Percentiles rank a stretch among this genome's conserved stretches.
Evolutionary conservation across 306 rosid genomes (phyloP).

Genomic region (Biancaea sappan): DNA sequence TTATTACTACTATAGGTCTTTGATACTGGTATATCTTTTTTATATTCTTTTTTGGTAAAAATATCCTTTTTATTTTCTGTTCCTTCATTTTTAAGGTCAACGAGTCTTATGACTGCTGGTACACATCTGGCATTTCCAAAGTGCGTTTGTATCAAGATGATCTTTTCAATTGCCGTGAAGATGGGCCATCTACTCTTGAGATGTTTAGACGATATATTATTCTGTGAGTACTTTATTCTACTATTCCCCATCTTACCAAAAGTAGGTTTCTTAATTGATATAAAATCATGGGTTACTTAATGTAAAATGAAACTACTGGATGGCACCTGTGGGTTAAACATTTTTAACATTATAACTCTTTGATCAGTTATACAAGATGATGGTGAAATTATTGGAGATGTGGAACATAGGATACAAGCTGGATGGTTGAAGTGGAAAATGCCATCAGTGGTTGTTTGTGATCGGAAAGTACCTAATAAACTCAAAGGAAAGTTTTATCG

Average conservation of each 20-base stretch:
- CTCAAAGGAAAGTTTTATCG: too few relatives aligned
- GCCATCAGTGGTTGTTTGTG: too few relatives aligned
- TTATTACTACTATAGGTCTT: neutral
- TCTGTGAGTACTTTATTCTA: constrained; percentile 59
- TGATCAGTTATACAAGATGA: too few relatives aligned
- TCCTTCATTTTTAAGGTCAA: constrained; percentile 62
- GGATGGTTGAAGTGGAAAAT: too few relatives aligned
- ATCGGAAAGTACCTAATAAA: too few relatives aligned
- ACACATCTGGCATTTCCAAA: constrained; percentile 77
- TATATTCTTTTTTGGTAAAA: too few relatives aligned
- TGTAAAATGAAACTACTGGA: constrained; percentile 15
- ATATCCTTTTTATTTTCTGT: constrained; percentile 32
- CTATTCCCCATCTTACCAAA: neutral
- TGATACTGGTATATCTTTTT: constrained; percentile 25
- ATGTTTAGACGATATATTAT: constrained; percentile 62
- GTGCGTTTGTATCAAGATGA: constrained; percentile 71
- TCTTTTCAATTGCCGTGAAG: constrained; percentile 73
- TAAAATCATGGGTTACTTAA: neutral
- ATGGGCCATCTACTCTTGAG: constrained; percentile 62
- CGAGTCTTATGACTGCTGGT: constrained; percentile 83
- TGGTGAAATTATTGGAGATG: too few relatives aligned
- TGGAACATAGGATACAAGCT: too few relatives aligned
- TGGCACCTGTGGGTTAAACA: constrained; percentile 14
- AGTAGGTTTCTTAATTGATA: constrained; percentile 22
- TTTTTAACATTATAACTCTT: neutral